Evolutionary conservation across 108 stramenopile genomes (phyloP), one percentile per base, ranked within the genome.

Genomic region (Pseudonitzschia multiseries): DNA sequence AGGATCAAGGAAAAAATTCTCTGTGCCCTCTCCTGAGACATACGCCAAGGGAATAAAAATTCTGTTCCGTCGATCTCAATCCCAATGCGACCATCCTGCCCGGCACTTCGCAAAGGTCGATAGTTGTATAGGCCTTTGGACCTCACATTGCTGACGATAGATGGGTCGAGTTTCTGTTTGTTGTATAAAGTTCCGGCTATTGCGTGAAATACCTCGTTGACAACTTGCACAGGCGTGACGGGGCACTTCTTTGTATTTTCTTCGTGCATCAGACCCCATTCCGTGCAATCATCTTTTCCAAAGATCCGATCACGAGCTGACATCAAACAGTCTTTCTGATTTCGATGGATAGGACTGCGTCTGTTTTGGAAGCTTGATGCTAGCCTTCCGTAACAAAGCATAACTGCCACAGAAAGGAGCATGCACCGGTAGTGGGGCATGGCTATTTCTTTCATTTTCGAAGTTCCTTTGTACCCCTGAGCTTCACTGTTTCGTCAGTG

Each of bases 11-110:
- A 70, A 22, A 88, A 59, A 31, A 68, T 72, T 69, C 83, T 70
- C 57, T 87, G 73, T 41, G 83, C 81, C 69, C 66, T 73, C 10
- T 63, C 76, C 64, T 81, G 79, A 17, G 69, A 59, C 8, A 54
- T 9, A n/a, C 61, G 33, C 15, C 18, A 22, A 28, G 68, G 33
- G 46, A 81, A 77, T 36, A 86, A 60, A 74, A 70, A 77, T 1
- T 76, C 71, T 0, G 77, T 76, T 36, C 87, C 85, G 79, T 91
- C 90, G 27, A 91, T 81, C 78, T 91, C 90, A 21, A 91, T 77
- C 13, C 90, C 90, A 62, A 91, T 85, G 64, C 90, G 72, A 52
- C 83, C 86, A 18, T 72, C 82, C 71, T 78, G 80, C 59, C 43
- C 41, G 50, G 15, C 59, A 53, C 51, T 78, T 14, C 87, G 83